phyloP scores from a whole-genome alignment of 768 basidiomycete species.

The Daedaleopsis sinensis region DNA sequence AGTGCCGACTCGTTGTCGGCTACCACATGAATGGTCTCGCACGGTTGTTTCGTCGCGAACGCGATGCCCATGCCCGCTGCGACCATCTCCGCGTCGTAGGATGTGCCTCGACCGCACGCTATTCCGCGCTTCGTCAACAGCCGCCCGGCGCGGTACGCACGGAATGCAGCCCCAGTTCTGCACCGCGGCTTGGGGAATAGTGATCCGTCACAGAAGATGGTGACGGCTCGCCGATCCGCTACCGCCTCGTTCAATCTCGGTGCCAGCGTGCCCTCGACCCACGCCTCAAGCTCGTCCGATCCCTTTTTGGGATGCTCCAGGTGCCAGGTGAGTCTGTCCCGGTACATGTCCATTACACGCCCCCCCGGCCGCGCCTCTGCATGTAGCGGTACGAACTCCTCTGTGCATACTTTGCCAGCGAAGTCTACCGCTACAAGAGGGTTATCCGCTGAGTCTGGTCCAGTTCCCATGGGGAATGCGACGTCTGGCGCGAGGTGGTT shows the following conservation, averaged over 20 bases:
- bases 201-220: neutral
- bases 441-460: neutral
- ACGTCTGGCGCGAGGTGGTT: neutral
- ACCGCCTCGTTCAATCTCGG: neutral
- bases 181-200: neutral
- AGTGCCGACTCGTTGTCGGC: slow-evolving; percentile 2
- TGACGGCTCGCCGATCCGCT: neutral
- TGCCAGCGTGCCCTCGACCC: neutral
- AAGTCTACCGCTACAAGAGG: slow-evolving; percentile 1
- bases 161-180: neutral
- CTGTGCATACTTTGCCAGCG: neutral
- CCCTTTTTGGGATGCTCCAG: neutral
- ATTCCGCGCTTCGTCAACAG: neutral
- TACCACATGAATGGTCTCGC: slow-evolving; percentile 5
- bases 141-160: neutral
- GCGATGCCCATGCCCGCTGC: slow-evolving; percentile 4
- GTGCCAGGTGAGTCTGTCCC: slow-evolving; percentile 1
- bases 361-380: neutral
- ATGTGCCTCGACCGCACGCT: neutral
- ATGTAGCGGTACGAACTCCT: neutral
- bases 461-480: neutral
- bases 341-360: neutral
- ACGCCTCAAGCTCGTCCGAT: neutral
- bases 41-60: neutral
- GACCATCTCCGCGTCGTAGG: slow-evolving; percentile 6